Evolutionary conservation across 805 yeast species (phyloP), one percentile per base, ranked within the genome.

Genomic region (Metschnikowia lochheadii): DNA sequence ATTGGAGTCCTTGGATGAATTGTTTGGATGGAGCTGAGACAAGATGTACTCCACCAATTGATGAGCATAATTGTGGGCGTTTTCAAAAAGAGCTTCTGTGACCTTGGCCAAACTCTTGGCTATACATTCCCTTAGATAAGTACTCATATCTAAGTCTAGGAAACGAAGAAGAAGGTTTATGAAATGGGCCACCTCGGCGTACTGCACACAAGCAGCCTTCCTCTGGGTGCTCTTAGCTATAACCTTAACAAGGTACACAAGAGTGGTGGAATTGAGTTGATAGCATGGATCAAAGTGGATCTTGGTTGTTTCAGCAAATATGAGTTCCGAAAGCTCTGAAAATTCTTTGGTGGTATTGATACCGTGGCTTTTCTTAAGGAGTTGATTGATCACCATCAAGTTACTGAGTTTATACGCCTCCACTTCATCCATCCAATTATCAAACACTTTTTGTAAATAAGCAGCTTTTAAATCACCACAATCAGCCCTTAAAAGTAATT

Each of bases 21-120:
- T 26, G 11, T 26, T 26, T 26, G 29, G 29, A n/a, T 29, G 23
- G 31, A 13, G 36, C 6, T 13, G 21, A 70, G 6, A 49, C 1
- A 77, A 14, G 48, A 78, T 49, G 45, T 61, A 66, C 3, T 36
- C 21, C 45, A 73, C 63, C 15, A 81, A 50, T 49, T 82, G 85
- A 6, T 61, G 58, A n/a, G 70, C 72, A 53, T 75, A 70, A 23
- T 73, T 73, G 11, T 55, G 52, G 1, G 75, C 71, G 1, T 65
- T 65, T 0, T 54, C 49, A 1, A 70, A 66, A 14, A 79, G 55
- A 3, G 71, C 56, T 5, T 63, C 46, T 10, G 70, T 62, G 5
- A 88, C 61, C 41, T 80, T 72, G 5, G 86, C 79, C 26, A 86
- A 63, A 21, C 84, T 81, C 61, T 85, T 86, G 0, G 96, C 87